A percentile compares a stretch with the other conserved stretches of the same genome.
phyloP scores from a whole-genome alignment of 805 yeast species.

The Candida parachauliodes region DNA sequence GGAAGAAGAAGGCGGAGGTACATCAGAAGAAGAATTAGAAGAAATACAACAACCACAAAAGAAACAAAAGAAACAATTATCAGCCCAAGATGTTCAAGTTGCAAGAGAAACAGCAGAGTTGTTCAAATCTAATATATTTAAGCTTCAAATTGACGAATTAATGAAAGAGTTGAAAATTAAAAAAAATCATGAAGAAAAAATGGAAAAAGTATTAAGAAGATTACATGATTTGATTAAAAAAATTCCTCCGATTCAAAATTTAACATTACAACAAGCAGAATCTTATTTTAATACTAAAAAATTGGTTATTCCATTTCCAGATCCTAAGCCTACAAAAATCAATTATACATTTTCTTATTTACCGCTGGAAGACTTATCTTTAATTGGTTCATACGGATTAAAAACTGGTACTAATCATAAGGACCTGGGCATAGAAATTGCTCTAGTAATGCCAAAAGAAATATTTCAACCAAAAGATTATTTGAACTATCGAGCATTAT shows the following conservation, averaged over 20 bases:
- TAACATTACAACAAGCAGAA: conserved; percentile 59
- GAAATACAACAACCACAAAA: conserved; percentile 20
- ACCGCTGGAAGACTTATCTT: conserved; percentile 69
- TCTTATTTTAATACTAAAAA: conserved; percentile 46
- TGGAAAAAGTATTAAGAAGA: conserved; percentile 74
- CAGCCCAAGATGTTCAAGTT: conserved; percentile 82
- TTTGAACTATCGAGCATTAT: conserved; percentile 82
- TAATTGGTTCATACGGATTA: conserved; percentile 87
- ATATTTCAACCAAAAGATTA: conserved; percentile 84
- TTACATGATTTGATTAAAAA: conserved; percentile 64
- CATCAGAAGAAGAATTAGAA: conserved; percentile 14
- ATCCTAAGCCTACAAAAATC: conserved; percentile 75
- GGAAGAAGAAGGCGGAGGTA: conserved; percentile 24
- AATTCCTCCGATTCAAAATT: conserved; percentile 54
- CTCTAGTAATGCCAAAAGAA: conserved; percentile 74
- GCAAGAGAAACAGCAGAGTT: conserved; percentile 93
- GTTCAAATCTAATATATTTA: conserved; percentile 93
- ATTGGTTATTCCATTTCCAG: conserved; percentile 78
- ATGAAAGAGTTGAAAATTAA: conserved; percentile 75
- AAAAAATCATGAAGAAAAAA: conserved; percentile 58
- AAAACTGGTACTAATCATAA: conserved; percentile 70
- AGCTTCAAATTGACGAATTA: conserved; percentile 89
- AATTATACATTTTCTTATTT: conserved; percentile 69
- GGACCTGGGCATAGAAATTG: conserved; percentile 71
- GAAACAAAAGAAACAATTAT: conserved; percentile 32